These are phyloP conservation scores for Phytophthora aleatoria DNA, from an alignment of 352 stramenopile genomes.

Conservation along the genomic window DNA sequence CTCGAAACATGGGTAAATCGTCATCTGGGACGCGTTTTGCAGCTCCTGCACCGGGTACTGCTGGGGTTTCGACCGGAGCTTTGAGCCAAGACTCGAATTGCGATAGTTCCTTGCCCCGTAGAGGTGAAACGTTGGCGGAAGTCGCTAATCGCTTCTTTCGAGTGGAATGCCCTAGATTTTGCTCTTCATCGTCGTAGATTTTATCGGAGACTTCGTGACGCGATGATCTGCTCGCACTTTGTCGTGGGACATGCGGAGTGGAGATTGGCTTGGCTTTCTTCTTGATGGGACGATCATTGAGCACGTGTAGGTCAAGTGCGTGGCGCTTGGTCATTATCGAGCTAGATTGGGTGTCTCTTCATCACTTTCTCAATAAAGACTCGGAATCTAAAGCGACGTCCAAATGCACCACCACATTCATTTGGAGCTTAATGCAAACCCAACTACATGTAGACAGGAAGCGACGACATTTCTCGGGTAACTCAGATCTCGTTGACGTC, in stretches of 20 bases:
- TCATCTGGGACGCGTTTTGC: conserved; percentile 45
- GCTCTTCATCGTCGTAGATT: background rate
- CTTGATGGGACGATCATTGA: conserved; percentile 23
- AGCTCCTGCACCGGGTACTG: conserved; percentile 48
- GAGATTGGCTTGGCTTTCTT: conserved; percentile 18
- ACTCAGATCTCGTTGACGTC: background rate
- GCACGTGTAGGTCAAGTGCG: conserved; percentile 31
- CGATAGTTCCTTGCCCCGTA: conserved; percentile 22
- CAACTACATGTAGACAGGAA: background rate
- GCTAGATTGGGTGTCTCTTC: conserved; percentile 22
- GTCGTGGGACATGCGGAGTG: conserved; percentile 15
- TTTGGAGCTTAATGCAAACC: background rate
- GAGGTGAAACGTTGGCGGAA: background rate
- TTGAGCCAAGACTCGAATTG: conserved; percentile 59
- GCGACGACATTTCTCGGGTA: background rate
- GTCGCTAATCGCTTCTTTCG: conserved; percentile 1
- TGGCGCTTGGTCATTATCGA: conserved; percentile 35
- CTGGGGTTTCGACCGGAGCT: conserved; percentile 34
- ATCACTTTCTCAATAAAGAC: conserved; percentile 5
- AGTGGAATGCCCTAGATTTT: background rate
- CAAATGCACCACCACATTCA: background rate
- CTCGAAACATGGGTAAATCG: conserved; percentile 64
- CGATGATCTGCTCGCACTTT: background rate
- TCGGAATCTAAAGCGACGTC: background rate
- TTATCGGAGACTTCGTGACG: conserved; percentile 7